Evolutionary conservation across 1,284 basidiomycete genomes (phyloP).

Genomic region (Ustilago xerochloae): DNA sequence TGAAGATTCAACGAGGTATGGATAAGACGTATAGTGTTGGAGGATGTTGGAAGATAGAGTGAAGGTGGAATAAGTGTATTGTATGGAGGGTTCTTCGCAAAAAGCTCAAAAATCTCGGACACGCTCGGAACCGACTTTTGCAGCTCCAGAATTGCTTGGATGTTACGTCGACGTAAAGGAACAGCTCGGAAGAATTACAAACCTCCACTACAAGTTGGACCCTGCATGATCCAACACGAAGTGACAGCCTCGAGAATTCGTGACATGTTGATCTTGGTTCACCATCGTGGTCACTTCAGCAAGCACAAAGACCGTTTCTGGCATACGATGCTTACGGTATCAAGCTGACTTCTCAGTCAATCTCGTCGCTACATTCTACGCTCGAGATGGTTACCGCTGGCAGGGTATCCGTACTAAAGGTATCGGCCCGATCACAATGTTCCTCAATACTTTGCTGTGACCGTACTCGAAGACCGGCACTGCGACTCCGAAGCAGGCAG

Average conservation of each 20-base stretch:
- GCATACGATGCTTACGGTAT: too few relatives aligned
- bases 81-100: constrained; percentile 16
- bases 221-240: neutral
- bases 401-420: too few relatives aligned
- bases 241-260: too few relatives aligned
- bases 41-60: neutral
- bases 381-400: too few relatives aligned
- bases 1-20: neutral
- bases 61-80: neutral
- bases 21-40: neutral
- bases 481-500: too few relatives aligned
- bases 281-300: too few relatives aligned
- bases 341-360: too few relatives aligned
- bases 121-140: constrained; percentile 24
- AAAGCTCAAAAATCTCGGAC: constrained; percentile 27
- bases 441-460: too few relatives aligned
- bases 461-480: too few relatives aligned
- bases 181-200: neutral
- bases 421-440: too few relatives aligned
- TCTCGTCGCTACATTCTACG: too few relatives aligned
- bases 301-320: too few relatives aligned
- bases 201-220: neutral
- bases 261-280: neutral
- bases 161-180: neutral
- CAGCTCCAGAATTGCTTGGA: neutral